Base-by-base conservation (phyloP, 1,284 basidiomycete species). In the Heterobasidion irregulare region DNA sequence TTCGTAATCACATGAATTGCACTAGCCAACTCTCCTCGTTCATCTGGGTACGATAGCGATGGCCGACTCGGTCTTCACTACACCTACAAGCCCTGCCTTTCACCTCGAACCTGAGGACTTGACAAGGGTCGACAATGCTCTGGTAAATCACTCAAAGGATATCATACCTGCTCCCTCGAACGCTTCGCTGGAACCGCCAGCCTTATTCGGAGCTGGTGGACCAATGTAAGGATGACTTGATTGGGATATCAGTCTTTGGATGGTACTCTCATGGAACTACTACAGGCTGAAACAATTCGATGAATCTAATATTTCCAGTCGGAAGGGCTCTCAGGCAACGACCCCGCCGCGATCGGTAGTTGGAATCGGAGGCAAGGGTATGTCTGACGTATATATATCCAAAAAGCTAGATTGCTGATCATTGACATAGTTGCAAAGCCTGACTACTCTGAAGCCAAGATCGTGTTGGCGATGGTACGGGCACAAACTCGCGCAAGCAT, bases 391-490 rank as follows among this genome's bases (percentile, higher is more conserved):
- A 43, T 50, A 35, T 36, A n/a, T 16, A 18, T 51, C 15, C 15
- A 47, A 18, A 47, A 18, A 6, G 4, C 4, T 6, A 26, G 26
- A 26, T 26, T 26, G 26, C 26, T 26, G 26, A 26, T 26, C 26
- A 26, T 26, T 38, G 6, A 48, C 45, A 6, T 61, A 91, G 94
- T 96, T 46, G 89, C 91, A 54, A 97, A 96, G 71, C 96, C 97
- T 4, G 97, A 99, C 68, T 98, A 98, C 64, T 96, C 93, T 3
- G 94, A 98, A 65, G 92, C 92, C 50, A 99, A 99, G 80, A 98
- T 99, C 63, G 94, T 99, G 8, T 84, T 99, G 6, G 96, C 96
- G 3, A 98, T 98, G 93, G 96, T 94, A 62, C 52, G 72, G 58
- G 68, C 18, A 70, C 33, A 5, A 26, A 26, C 6, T 5, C 6